These are phyloP conservation scores for Hanseniaspora occidentalis DNA, from an alignment of 805 yeast species.

Conservation along the genomic window DNA sequence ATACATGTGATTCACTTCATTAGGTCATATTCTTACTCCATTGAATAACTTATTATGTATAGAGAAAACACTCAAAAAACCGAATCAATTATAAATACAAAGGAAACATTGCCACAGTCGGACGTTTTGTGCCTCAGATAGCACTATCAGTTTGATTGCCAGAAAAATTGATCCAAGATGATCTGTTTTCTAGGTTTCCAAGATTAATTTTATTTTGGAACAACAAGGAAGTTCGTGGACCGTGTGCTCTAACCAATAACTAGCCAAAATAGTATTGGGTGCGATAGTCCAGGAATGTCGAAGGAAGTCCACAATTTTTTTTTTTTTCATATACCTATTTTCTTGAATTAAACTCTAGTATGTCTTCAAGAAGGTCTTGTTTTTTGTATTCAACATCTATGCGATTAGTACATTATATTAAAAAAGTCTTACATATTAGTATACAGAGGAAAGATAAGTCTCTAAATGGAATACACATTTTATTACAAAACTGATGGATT, in stretches of 20 bases:
- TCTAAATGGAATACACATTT: not conserved
- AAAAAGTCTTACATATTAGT: too few species aligned
- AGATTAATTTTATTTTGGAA: conserved; percentile 17
- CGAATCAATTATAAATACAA: conserved; percentile 24
- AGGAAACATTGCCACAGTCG: conserved; percentile 30
- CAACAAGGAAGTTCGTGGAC: conserved; percentile 29
- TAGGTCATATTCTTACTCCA: too few species aligned
- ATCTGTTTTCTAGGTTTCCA: conserved; percentile 21
- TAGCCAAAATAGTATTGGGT: conserved; percentile 5
- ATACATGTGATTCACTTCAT: too few species aligned
- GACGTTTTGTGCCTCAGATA: conserved; percentile 24
- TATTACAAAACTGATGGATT: not conserved
- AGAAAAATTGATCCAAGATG: conserved; percentile 18
- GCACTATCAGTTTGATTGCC: conserved; percentile 23
- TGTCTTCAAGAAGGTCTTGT: too few species aligned
- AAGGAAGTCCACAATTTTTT: conserved; percentile 23
- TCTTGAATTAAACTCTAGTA: too few species aligned
- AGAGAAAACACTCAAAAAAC: conserved; percentile 10
- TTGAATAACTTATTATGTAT: too few species aligned
- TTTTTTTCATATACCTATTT: not conserved
- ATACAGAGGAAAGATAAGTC: too few species aligned
- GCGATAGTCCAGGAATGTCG: conserved; percentile 28
- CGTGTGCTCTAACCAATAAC: conserved; percentile 14
- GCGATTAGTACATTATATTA: too few species aligned
- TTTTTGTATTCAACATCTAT: too few species aligned